Base-by-base conservation (phyloP, 2,329 filamentous ascomycete species). In the Cytospora mali region DNA sequence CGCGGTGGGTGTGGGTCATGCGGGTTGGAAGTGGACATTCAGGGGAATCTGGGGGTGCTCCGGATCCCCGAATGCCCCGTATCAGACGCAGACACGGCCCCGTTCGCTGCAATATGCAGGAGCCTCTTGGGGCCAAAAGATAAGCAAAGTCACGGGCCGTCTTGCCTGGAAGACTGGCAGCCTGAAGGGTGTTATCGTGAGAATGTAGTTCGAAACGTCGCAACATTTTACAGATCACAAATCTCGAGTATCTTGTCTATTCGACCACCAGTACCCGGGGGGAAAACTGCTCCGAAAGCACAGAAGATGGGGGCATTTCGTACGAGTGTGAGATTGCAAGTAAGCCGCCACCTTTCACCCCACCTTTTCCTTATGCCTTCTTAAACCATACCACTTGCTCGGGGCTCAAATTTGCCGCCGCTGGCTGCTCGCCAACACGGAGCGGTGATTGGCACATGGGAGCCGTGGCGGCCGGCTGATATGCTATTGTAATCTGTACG, bases 1-100 rank as follows among this genome's bases (percentile, higher is more conserved):
- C 42, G 53, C 35, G 54, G 56, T 58, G 56, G 60, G 63, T 60
- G 60, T 63, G 63, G 61, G 56, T 62, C 61, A 46, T 50, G 61
- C 53, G 61, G 63, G 54, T 53, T 52, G 46, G 16, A 46, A 33
- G 56, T 63, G 60, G 58, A 60, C 28, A 54, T 28, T 48, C 18
- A 52, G 50, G 58, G 61, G 48, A 46, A 51, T 54, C 56, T 58
- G 60, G 63, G 60, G 61, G 58, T 42, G 58, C 39, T 52, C 56
- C 56, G 61, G 55, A 63, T 60, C 33, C 52, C 60, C 56, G 54
- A 55, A 53, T 39, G 48, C 46, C 48, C 60, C 61, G 51, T 63
- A 65, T 60, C 56, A 62, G 48, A 35, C 51, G 35, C 31, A 56
- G 60, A 55, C 55, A 62, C 60, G 60, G 63, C 51, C 49, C 50